Evolutionary conservation across 2,329 filamentous ascomycete species (phyloP), one percentile per base, ranked within the genome.

Genomic region (Monilinia laxa): DNA sequence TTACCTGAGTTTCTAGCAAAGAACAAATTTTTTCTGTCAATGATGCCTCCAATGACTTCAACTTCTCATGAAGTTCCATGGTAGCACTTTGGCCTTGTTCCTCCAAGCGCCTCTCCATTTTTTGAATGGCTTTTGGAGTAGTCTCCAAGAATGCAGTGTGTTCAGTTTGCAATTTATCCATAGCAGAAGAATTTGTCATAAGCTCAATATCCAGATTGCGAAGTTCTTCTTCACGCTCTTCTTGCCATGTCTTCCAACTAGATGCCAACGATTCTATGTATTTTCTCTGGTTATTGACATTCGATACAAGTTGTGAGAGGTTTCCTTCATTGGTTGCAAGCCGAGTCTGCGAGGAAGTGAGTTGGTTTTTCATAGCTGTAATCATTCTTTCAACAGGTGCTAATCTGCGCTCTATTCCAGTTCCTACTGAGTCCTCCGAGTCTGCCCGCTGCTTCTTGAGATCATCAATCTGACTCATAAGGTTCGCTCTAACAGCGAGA

Each of bases 111-210:
- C 23, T 58, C 4, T 65, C 53, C 28, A 65, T 38, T n/a, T 51
- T n/a, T 25, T 59, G 42, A n/a, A 65, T 65, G 2, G 45, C n/a
- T 35, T 40, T 58, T 16, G 53, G 52, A 40, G 42, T 65, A 23
- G 42, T 31, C 3, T 47, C n/a, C 23, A 65, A n/a, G 5, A 65
- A 38, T 4, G 28, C 52, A 6, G 16, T 28, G n/a, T 49, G 54
- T 20, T 65, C 62, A n/a, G 25, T 18, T 42, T 40, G 63, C 12
- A 65, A 40, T 16, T 58, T 51, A 11, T 58, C 31, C 53, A 59
- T 38, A 18, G 20, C 10, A 38, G 62, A 56, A 28, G 42, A 65
- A n/a, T 51, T 65, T 42, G 42, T 45, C 52, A 64, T 45, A 14
- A 56, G 35, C 52, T 42, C 58, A 6, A 16, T 60, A 51, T 60